Evolutionary conservation across 495 filamentous ascomycete genomes (phyloP), one percentile per base, ranked within the genome.

Genomic region (Chaetomium tenue): DNA sequence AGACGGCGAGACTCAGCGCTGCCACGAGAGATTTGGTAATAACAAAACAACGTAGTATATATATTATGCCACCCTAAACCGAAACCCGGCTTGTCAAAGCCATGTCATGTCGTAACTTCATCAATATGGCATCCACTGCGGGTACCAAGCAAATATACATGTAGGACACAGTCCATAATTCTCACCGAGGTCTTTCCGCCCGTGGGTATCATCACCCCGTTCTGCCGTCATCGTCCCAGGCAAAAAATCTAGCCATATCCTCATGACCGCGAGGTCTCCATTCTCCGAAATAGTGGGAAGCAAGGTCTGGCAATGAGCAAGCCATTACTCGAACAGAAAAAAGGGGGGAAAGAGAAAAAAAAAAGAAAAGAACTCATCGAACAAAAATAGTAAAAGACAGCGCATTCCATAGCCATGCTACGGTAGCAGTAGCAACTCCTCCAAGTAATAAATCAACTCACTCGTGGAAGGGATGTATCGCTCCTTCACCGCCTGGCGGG

Each of bases 211-310:
- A 44, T 16, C 40, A 44, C 15, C 46, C 20, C 46, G n/a, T 5
- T 3, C 18, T 23, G 46, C 5, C 40, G 33, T 37, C 9, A 8
- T 37, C 40, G 3, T 18, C 15, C 2, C 1, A 44, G 13, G 40
- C 13, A 11, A 44, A 44, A 50, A 23, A 12, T 39, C 7, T 39
- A 39, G 53, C 5, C 18, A 20, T 42, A 26, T 26, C 30, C 28
- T 30, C 12, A 40, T 16, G 55, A 58, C 55, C 55, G 55, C 20
- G 55, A 58, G 39, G 55, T 44, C 55, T 58, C 55, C 55, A 42
- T 33, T 58, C 55, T 58, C 53, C 54, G 54, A 22, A 16, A 30
- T 42, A 59, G 20, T 8, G 40, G 23, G 50, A 47, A 9, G 46
- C 8, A 20, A 18, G 33, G 44, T 50, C 6, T 50, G 46, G 9